Conservation (phyloP, 495 filamentous ascomycete genomes). For the Talaromyces proteolyticus region DNA sequence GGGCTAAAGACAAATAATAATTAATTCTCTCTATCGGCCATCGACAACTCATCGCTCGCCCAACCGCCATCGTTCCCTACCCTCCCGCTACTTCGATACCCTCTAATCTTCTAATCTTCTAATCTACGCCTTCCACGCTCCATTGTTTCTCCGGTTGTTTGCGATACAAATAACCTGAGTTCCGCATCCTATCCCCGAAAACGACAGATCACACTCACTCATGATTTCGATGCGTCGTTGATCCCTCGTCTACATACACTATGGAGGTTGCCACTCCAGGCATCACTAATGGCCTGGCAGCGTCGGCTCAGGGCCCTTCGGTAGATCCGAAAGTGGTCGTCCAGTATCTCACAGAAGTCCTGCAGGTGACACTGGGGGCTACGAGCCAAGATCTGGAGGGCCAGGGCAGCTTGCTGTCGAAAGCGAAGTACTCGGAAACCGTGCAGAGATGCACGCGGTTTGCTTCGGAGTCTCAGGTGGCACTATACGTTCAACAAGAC, state of each 20-base stretch:
- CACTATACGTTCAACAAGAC: conserved; percentile 88
- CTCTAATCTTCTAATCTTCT: neutral
- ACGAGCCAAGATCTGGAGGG: conserved; percentile 71
- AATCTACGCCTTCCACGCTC: neutral
- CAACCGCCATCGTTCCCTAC: neutral
- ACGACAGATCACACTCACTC: conserved; percentile 7
- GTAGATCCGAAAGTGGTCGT: conserved; percentile 61
- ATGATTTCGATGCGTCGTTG: conserved; percentile 23
- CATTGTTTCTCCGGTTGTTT: neutral
- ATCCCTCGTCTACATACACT: conserved; percentile 15
- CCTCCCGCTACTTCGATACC: no score
- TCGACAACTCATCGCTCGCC: neutral
- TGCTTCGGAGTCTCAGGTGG: conserved; percentile 77
- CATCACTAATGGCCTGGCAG: conserved; percentile 39
- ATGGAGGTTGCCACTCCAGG: conserved; percentile 49
- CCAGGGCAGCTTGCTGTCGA: conserved; percentile 75
- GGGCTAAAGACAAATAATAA: conserved; percentile 3
- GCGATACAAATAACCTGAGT: neutral
- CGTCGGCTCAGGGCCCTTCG: conserved; percentile 26
- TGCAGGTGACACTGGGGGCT: conserved; percentile 82
- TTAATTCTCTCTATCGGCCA: neutral
- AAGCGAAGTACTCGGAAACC: conserved; percentile 64
- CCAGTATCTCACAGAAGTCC: conserved; percentile 71
- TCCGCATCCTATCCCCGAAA: neutral
- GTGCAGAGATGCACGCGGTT: conserved; percentile 83